phyloP scores from a whole-genome alignment of 1,284 basidiomycete genomes.

The Pisolithus thermaeus region DNA sequence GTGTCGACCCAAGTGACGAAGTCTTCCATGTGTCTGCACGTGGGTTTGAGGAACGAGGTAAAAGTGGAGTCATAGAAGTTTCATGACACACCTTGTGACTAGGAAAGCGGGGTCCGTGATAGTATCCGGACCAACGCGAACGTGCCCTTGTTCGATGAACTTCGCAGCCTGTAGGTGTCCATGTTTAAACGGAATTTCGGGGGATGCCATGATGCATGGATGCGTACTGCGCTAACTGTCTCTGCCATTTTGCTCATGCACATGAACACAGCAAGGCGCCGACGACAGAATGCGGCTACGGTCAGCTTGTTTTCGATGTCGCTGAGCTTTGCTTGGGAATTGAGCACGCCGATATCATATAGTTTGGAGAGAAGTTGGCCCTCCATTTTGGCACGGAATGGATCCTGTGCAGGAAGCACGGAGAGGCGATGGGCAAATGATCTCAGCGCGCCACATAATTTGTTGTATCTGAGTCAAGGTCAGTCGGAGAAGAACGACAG shows the following conservation, averaged over 20 bases:
- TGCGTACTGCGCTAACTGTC: constrained; percentile 86
- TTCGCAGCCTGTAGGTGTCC: constrained; percentile 69
- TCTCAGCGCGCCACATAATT: constrained; percentile 84
- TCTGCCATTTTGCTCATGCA: constrained; percentile 94
- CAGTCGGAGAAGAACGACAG: constrained; percentile 5
- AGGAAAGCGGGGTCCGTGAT: constrained; percentile 97
- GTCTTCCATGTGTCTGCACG: constrained; percentile 88
- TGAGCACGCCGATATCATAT: constrained; percentile 95
- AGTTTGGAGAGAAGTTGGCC: constrained; percentile 86
- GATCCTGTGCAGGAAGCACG: constrained; percentile 85
- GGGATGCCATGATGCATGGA: constrained; percentile 3
- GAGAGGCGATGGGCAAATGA: constrained; percentile 85
- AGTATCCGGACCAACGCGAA: constrained; percentile 93
- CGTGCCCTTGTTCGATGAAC: constrained; percentile 98
- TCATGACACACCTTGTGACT: constrained; percentile 67
- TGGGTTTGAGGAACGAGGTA: constrained; percentile 7
- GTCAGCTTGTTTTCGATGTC: constrained; percentile 95
- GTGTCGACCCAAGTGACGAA: constrained; percentile 99
- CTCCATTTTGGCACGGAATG: constrained; percentile 84
- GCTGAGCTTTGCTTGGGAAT: constrained; percentile 74
- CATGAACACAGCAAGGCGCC: constrained; percentile 90
- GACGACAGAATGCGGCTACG: constrained; percentile 89
- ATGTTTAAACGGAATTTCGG: constrained; percentile 2
- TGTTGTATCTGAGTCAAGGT: constrained; percentile 74
- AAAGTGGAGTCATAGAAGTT: not conserved